These are phyloP conservation scores for Nicotiana otophora DNA, from an alignment of 257 asterid species.

Conservation along the genomic window DNA sequence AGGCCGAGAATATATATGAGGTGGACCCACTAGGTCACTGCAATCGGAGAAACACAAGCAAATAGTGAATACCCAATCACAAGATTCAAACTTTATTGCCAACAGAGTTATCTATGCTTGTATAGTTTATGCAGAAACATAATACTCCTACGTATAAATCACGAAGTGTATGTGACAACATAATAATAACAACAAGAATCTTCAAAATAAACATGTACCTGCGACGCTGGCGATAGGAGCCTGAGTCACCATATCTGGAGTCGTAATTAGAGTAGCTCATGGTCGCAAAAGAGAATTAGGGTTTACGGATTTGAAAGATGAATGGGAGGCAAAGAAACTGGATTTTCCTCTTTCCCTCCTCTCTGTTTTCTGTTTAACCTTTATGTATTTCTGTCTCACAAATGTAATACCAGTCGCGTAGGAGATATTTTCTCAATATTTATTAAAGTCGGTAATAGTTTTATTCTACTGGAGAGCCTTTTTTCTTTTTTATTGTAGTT, in stretches of 20 bases:
- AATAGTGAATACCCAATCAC: neutral
- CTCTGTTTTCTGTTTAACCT: neutral
- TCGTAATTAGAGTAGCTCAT: constrained; percentile 58
- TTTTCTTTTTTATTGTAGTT: too few species aligned
- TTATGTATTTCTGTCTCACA: neutral
- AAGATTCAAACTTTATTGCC: neutral
- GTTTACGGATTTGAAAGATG: constrained; percentile 16
- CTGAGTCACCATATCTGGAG: constrained; percentile 55
- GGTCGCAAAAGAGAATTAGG: constrained; percentile 21
- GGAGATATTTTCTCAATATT: neutral
- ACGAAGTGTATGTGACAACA: neutral
- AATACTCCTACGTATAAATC: neutral
- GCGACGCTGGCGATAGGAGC: constrained; percentile 82
- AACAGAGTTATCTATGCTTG: neutral
- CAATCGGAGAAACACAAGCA: constrained; percentile 2
- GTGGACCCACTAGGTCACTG: constrained; percentile 69
- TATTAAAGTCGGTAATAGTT: neutral
- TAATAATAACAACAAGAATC: neutral
- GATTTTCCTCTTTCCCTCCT: neutral
- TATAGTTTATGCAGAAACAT: neutral
- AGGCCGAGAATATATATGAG: constrained; percentile 42
- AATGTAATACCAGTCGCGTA: neutral
- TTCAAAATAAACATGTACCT: constrained; percentile 31
- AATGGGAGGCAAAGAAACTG: constrained; percentile 4
- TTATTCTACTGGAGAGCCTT: neutral